phyloP scores from a whole-genome alignment of 768 basidiomycete species.

The Hortiboletus campestris region DNA sequence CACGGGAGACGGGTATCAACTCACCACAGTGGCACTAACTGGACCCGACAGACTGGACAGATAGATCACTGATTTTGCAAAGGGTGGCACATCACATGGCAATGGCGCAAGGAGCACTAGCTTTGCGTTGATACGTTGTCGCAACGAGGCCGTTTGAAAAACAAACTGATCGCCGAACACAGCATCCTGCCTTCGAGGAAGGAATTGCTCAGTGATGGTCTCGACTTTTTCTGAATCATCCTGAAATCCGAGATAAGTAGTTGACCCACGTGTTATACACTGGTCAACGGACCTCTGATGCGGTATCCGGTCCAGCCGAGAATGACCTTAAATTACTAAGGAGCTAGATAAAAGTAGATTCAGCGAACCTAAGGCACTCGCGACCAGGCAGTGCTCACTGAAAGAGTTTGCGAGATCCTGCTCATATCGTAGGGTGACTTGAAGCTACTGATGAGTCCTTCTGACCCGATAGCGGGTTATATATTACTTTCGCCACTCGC shows the following conservation, averaged over 20 bases:
- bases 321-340: conserved; percentile 26
- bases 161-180: conserved; percentile 32
- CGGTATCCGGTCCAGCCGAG: conserved; percentile 4
- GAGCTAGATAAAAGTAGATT: conserved; percentile 14
- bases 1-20: conserved; percentile 7
- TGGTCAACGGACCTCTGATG: conserved; percentile 20
- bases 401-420: conserved; percentile 32
- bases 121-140: conserved; percentile 27
- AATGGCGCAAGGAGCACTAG: conserved; percentile 26
- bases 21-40: conserved; percentile 25
- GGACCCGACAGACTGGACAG: conserved; percentile 29
- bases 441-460: neutral
- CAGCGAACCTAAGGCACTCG: neutral
- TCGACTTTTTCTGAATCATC: conserved; percentile 11
- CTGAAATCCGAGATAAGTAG: conserved; percentile 11
- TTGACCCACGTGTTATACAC: conserved; percentile 2
- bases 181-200: conserved; percentile 29
- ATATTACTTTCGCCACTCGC: conserved; percentile 26
- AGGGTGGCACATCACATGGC: conserved; percentile 26
- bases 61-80: conserved; percentile 35
- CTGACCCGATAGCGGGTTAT: conserved; percentile 11
- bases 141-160: conserved; percentile 22
- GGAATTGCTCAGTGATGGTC: conserved; percentile 26
- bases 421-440: conserved; percentile 19
- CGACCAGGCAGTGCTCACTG: conserved; percentile 18